Evolutionary conservation across 768 basidiomycete genomes (phyloP), one percentile per base, ranked within the genome.

Genomic region (Naganishia onofrii): DNA sequence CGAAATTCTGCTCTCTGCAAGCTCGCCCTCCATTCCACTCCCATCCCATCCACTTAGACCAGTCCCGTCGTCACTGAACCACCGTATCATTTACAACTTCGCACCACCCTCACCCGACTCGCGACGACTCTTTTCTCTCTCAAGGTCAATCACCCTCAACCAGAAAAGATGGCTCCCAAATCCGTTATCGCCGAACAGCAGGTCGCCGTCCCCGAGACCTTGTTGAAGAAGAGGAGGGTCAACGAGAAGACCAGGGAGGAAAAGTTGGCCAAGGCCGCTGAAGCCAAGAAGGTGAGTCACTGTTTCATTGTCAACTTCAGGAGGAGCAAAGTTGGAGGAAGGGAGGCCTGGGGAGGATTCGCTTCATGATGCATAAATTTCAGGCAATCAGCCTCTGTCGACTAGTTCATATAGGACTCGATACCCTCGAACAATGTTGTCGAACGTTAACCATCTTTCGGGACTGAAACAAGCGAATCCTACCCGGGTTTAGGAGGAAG

Each of bases 221-320:
- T 97, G 85, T 92, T 97, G 85, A 97, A 96, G 88, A 97, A 95
- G 86, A 89, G 94, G 85, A 93, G 94, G 85, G 90, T 93, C 85
- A 94, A 89, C 80, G 92, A 95, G 86, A 94, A 94, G 86, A 90
- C 89, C 73, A 87, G 92, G 79, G 93, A 94, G 85, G 93, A 95
- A 80, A 92, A 91, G 77, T 85, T 95, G 74, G 88, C 85, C 74
- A 90, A 90, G 71, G 91, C 90, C 28, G 81, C 84, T 51, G 89
- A 89, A 75, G 92, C 93, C 74, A 89, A 90, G 81, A 94, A 94
- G 89, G 93, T 94, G 81, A 81, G 88, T 74, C 29, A 12, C 4
- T 12, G 34, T 65, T 68, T 64, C 46, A 31, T 58, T 3, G 15
- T 55, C 54, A 36, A 6, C 28, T 17, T 52, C n/a, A 31, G 7